A percentile compares a stretch with the other conserved stretches of the same genome.
These are phyloP conservation scores for Claviceps cyperi DNA, from an alignment of 2,329 filamentous ascomycete genomes.

Conservation along the genomic window DNA sequence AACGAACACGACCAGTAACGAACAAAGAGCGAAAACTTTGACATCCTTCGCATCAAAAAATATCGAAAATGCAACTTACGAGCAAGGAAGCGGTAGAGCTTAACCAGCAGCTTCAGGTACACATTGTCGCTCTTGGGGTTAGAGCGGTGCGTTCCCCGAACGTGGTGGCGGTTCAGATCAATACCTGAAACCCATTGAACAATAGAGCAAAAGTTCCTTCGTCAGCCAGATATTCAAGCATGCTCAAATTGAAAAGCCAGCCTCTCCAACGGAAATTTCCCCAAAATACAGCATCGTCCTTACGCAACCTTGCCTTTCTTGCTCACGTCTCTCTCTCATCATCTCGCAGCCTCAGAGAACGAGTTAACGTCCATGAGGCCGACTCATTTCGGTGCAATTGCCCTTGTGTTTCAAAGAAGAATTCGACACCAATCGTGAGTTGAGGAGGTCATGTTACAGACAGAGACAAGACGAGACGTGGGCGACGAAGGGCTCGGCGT, in stretches of 20 bases:
- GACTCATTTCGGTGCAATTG: neutral
- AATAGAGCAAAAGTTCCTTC: constrained; percentile 23
- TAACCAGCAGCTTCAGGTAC: constrained; percentile 93
- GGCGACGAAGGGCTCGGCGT: neutral
- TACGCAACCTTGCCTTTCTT: neutral
- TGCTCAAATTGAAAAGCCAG: constrained; percentile 33
- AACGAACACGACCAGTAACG: neutral
- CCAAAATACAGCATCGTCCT: neutral
- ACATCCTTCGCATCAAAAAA: neutral
- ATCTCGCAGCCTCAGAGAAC: neutral
- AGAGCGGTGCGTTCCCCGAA: constrained; percentile 67
- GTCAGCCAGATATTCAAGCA: constrained; percentile 51
- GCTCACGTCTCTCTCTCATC: neutral
- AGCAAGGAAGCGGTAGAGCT: constrained; percentile 94
- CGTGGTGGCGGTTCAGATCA: constrained; percentile 57
- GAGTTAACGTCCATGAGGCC: neutral
- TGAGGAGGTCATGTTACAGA: too few species aligned
- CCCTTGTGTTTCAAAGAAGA: constrained; percentile 8
- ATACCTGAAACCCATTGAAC: constrained; percentile 38
- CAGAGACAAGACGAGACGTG: neutral
- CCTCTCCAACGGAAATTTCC: constrained; percentile 3
- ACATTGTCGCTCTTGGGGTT: constrained; percentile 97
- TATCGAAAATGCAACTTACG: constrained; percentile 46
- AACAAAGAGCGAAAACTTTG: neutral
- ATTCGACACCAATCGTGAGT: constrained; percentile 5